These are phyloP conservation scores for Leishmania arabica DNA, from an alignment of 208 protist genomes.

Conservation along the genomic window DNA sequence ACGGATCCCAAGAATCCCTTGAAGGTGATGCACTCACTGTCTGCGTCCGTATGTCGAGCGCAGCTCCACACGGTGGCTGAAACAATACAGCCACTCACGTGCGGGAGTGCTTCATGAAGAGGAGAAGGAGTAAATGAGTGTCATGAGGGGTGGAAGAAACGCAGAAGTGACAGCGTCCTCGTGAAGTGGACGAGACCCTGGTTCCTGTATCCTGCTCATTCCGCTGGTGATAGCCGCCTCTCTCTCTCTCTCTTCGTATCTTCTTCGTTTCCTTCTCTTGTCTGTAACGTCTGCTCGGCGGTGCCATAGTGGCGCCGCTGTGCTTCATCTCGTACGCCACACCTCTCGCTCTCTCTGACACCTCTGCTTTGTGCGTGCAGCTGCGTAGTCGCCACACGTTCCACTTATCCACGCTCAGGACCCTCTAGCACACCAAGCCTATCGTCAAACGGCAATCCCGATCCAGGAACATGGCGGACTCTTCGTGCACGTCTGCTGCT, in stretches of 20 bases:
- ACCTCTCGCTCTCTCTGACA: neutral
- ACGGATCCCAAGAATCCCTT: neutral
- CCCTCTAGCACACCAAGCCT: too few relatives aligned
- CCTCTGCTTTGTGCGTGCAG: neutral
- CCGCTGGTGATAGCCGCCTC: neutral
- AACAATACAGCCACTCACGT: neutral
- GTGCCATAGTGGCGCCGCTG: neutral
- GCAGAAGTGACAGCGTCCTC: neutral
- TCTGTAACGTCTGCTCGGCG: neutral
- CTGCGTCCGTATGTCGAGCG: neutral
- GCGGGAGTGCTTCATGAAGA: neutral
- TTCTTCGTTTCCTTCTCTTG: neutral
- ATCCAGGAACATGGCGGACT: constrained; percentile 5
- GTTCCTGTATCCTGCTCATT: neutral
- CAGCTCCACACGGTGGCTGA: neutral
- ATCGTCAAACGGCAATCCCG: neutral
- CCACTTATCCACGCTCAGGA: neutral
- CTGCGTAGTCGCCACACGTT: neutral
- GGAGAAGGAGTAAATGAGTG: neutral
- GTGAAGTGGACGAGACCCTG: neutral
- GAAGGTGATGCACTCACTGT: neutral
- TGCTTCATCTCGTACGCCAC: neutral
- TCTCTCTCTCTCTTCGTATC: neutral
- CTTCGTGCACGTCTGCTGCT: neutral
- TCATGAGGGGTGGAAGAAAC: neutral